These are phyloP conservation scores for Candida golubevii DNA, from an alignment of 805 yeast genomes.

Conservation along the genomic window DNA sequence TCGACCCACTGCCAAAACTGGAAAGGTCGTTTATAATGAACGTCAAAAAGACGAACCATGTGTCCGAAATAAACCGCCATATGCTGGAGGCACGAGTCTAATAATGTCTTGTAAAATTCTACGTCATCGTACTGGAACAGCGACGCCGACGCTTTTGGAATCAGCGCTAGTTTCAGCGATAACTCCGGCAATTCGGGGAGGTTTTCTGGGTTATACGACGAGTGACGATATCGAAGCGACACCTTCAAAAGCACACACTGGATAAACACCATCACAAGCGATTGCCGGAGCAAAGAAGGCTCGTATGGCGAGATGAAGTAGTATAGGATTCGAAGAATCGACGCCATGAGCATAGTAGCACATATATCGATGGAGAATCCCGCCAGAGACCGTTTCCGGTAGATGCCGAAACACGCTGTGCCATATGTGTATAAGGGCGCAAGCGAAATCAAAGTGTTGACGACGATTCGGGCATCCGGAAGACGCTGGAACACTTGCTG, in stretches of 20 bases:
- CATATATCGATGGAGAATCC: constrained; percentile 93
- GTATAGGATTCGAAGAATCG: constrained; percentile 68
- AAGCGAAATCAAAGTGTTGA: constrained; percentile 64
- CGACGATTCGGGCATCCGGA: constrained; percentile 46
- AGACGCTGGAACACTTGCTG: constrained; percentile 21
- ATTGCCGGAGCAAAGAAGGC: constrained; percentile 69
- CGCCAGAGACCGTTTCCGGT: constrained; percentile 55
- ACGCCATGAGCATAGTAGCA: constrained; percentile 81
- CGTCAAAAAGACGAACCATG: constrained; percentile 61
- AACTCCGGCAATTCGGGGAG: constrained; percentile 28
- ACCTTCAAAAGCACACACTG: constrained; percentile 62
- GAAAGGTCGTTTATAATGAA: constrained; percentile 58
- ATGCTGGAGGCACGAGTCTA: constrained; percentile 10
- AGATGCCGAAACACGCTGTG: constrained; percentile 69
- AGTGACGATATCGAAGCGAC: constrained; percentile 54
- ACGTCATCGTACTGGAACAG: constrained; percentile 10
- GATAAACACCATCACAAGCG: constrained; percentile 78
- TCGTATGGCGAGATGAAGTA: constrained; percentile 81
- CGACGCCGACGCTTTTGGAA: constrained; percentile 8
- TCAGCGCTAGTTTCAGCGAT: constrained; percentile 22
- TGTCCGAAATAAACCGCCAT: constrained; percentile 18
- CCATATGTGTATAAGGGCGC: constrained; percentile 89
- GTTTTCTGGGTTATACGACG: constrained; percentile 30
- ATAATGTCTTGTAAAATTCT: constrained; percentile 6
- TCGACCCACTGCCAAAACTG: constrained; percentile 86